Evolutionary conservation across 129 eudicot species (phyloP).

Genomic region (Mikania micrantha): DNA sequence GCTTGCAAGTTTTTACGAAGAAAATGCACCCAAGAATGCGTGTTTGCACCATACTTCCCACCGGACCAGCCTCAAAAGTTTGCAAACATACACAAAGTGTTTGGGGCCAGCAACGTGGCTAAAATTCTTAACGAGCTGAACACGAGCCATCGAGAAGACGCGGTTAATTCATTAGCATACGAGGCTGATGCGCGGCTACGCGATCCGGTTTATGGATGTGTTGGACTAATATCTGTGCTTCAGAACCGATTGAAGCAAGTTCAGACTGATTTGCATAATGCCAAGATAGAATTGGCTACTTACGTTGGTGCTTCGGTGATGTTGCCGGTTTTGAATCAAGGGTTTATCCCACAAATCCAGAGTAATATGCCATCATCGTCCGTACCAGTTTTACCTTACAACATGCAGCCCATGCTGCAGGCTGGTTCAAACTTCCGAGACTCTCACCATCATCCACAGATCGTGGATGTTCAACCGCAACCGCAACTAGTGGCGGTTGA

Average conservation of each 20-base stretch:
- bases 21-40: conserved; percentile 86
- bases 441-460: conserved; percentile 20
- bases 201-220: conserved; percentile 73
- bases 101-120: conserved; percentile 63
- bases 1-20: conserved; percentile 78
- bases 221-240: conserved; percentile 56
- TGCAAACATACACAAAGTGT: conserved; percentile 59
- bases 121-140: conserved; percentile 58
- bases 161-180: conserved; percentile 56
- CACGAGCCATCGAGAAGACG: conserved; percentile 52
- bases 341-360: conserved; percentile 30
- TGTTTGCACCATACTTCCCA: conserved; percentile 79
- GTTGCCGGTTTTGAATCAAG: conserved; percentile 38
- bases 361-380: conserved; percentile 21
- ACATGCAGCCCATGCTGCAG: conserved; percentile 39
- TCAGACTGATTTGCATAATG: conserved; percentile 39
- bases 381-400: conserved; percentile 33
- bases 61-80: conserved; percentile 65
- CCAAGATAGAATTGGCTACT: conserved; percentile 42
- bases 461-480: conserved; percentile 7
- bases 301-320: conserved; percentile 48
- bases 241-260: conserved; percentile 66
- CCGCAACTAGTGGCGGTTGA: conserved; percentile 33
- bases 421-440: conserved; percentile 4
- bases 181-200: conserved; percentile 55